Conservation (phyloP, 2,329 filamentous ascomycete species). For the Exserohilum rostratum region DNA sequence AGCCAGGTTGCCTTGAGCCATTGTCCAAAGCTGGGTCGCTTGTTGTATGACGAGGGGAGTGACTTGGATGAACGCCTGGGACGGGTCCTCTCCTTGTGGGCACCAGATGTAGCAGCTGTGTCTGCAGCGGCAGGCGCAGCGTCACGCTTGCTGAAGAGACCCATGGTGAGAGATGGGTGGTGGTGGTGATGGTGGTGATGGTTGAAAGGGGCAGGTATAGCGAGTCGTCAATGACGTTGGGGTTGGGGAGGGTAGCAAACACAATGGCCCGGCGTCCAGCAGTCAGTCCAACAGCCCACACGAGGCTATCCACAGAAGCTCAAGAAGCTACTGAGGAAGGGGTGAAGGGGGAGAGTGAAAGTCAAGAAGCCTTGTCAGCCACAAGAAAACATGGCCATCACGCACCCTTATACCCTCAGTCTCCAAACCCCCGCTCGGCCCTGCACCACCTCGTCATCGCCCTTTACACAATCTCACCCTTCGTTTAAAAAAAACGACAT, state of each 20-base stretch:
- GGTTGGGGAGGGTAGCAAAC: not conserved
- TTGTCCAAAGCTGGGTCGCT: constrained; percentile 66
- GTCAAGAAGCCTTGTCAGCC: not conserved
- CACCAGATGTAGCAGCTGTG: constrained; percentile 42
- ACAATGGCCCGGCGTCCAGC: no score
- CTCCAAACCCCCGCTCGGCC: not conserved
- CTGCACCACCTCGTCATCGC: constrained; percentile 20
- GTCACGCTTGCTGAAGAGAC: constrained; percentile 47
- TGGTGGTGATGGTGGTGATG: constrained; percentile 2
- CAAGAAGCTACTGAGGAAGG: no score
- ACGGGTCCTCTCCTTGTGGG: constrained; percentile 35
- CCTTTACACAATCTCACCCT: no score
- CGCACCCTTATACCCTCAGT: constrained; percentile 2
- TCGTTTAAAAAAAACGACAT: no score
- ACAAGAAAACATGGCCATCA: no score
- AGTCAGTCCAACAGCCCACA: no score
- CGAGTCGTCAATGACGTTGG: not conserved
- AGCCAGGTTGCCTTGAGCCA: constrained; percentile 72
- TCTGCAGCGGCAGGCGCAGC: constrained; percentile 43
- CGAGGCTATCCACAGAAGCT: not conserved
- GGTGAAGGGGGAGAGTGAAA: not conserved
- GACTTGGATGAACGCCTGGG: constrained; percentile 15
- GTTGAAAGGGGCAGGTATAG: not conserved
- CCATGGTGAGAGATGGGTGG: constrained; percentile 36
- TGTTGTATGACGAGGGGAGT: constrained; percentile 34